A percentile compares a stretch with the other conserved stretches of the same genome.
These are phyloP conservation scores for Handroanthus guayacan DNA, from an alignment of 257 asterid species.

Conservation along the genomic window DNA sequence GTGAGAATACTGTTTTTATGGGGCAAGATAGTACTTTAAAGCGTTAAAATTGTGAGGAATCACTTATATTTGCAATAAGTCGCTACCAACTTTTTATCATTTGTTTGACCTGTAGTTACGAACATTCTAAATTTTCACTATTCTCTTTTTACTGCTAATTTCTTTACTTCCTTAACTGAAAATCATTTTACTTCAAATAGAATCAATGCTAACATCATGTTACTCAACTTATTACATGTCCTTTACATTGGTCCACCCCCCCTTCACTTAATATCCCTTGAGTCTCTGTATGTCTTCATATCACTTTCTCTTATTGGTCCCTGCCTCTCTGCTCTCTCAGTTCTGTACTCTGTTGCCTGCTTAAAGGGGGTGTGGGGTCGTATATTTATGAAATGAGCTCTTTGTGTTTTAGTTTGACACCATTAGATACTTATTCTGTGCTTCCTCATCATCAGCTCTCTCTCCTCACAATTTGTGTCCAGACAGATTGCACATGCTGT, in stretches of 20 bases:
- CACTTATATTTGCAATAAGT: too few species aligned
- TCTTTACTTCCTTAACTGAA: not conserved
- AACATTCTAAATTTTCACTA: too few species aligned
- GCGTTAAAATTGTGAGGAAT: too few species aligned
- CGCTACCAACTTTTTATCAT: too few species aligned
- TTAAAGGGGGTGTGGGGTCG: conserved; percentile 25
- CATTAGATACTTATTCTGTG: conserved; percentile 21
- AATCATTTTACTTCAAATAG: too few species aligned
- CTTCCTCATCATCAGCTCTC: conserved; percentile 23
- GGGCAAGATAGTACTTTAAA: too few species aligned
- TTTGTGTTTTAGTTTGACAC: conserved; percentile 26
- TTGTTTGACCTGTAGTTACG: too few species aligned
- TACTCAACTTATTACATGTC: conserved; percentile 4
- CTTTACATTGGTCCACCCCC: conserved; percentile 30
- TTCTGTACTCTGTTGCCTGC: conserved; percentile 36
- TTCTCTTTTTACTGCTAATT: too few species aligned
- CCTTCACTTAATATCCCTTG: conserved; percentile 10
- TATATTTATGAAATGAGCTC: conserved; percentile 21
- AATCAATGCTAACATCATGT: too few species aligned
- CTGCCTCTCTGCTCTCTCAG: conserved; percentile 22
- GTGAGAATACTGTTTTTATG: too few species aligned
- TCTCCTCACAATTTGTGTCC: conserved; percentile 31
- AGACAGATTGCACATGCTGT: conserved; percentile 10
- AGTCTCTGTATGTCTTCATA: conserved; percentile 4
- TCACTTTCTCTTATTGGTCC: conserved; percentile 50